Percentiles rank a stretch among this genome's conserved stretches.
These are phyloP conservation scores for Hericium erinaceus DNA, from an alignment of 768 basidiomycete species.

Conservation along the genomic window DNA sequence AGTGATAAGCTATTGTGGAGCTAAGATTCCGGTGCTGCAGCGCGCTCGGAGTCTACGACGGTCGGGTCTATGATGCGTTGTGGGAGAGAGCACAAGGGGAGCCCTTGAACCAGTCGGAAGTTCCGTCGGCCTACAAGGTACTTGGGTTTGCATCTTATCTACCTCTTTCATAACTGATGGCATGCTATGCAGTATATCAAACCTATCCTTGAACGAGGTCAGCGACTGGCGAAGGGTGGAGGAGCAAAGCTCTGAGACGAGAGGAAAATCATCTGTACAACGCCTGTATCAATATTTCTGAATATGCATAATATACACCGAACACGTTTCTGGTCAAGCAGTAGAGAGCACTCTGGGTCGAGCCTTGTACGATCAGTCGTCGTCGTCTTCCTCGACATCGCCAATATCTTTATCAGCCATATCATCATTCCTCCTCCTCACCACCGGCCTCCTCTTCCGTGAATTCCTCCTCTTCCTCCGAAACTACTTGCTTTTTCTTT, in stretches of 20 bases:
- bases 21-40: constrained; percentile 22
- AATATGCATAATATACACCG: neutral
- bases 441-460: constrained; percentile 21
- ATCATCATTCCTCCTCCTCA: neutral
- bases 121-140: constrained; percentile 50
- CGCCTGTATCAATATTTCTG: too few species aligned
- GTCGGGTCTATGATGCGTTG: constrained; percentile 59
- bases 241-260: neutral
- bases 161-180: neutral
- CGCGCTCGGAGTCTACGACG: constrained; percentile 54
- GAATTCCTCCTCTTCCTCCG: constrained; percentile 31
- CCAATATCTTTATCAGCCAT: neutral
- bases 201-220: constrained; percentile 42
- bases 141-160: neutral
- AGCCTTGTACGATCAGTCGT: neutral
- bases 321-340: neutral
- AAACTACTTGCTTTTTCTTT: constrained; percentile 29
- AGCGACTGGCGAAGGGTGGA: constrained; percentile 22
- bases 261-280: too few species aligned
- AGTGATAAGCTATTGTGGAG: too few species aligned
- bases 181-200: constrained; percentile 30
- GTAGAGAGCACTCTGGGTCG: neutral
- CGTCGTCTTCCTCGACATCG: neutral
- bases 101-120: constrained; percentile 45
- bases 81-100: constrained; percentile 50